Percentiles rank a stretch among this genome's conserved stretches.
phyloP scores from a whole-genome alignment of 805 yeast species.

The Wickerhamia fluorescens region DNA sequence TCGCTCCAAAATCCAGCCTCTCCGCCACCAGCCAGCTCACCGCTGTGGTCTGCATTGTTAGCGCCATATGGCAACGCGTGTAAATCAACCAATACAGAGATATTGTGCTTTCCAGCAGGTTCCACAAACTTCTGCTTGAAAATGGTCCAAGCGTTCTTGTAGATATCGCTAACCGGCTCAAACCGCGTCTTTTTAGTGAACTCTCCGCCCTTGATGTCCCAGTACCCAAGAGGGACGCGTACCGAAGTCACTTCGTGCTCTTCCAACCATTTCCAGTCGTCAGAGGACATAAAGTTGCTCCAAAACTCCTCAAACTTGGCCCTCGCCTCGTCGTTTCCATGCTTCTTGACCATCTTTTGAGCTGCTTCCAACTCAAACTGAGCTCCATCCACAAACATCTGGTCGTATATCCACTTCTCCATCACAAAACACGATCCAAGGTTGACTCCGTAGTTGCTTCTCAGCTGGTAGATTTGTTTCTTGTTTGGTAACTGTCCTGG shows the following conservation, averaged over 20 bases:
- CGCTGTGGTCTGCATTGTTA: slow-evolving; percentile 79
- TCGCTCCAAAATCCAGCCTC: slow-evolving; percentile 61
- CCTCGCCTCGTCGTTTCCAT: slow-evolving; percentile 51
- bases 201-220: slow-evolving; percentile 68
- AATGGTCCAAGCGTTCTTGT: slow-evolving; percentile 66
- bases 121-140: slow-evolving; percentile 46
- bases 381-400: slow-evolving; percentile 52
- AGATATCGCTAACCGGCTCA: slow-evolving; percentile 44
- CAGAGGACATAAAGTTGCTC: slow-evolving; percentile 50
- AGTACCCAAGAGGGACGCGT: slow-evolving; percentile 86
- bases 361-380: slow-evolving; percentile 73
- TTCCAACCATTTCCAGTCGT: slow-evolving; percentile 76
- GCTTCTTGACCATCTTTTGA: slow-evolving; percentile 35
- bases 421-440: slow-evolving; percentile 74
- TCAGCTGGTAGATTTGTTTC: slow-evolving; percentile 47
- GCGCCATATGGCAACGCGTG: slow-evolving; percentile 95
- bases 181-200: slow-evolving; percentile 60
- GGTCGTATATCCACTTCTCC: slow-evolving; percentile 72
- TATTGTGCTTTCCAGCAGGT: slow-evolving; percentile 53
- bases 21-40: slow-evolving; percentile 43
- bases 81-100: slow-evolving; percentile 74
- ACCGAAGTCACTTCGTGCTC: slow-evolving; percentile 68
- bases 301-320: slow-evolving; percentile 57
- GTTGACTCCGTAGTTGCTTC: slow-evolving; percentile 77
- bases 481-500: slow-evolving; percentile 26